These are phyloP conservation scores for Adansonia gregorii DNA, from an alignment of 441 rosid genomes.

Conservation along the genomic window DNA sequence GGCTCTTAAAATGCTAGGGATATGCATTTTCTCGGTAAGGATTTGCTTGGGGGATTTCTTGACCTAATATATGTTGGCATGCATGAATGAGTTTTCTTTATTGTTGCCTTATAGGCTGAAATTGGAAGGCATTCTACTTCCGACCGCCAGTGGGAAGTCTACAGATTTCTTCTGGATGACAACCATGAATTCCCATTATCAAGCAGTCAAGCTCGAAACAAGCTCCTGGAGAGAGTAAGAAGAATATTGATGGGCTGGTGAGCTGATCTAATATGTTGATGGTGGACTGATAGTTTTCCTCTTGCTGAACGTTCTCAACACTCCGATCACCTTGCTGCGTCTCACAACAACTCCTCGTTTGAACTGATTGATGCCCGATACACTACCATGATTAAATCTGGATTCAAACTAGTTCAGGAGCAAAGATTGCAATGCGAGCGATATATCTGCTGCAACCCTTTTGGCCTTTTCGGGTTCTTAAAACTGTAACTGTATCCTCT, in stretches of 20 bases:
- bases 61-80: neutral
- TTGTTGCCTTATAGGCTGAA: conserved; percentile 47
- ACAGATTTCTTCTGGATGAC: conserved; percentile 60
- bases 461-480: neutral
- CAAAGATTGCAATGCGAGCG: conserved; percentile 16
- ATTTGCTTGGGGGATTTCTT: neutral
- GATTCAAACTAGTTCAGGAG: neutral
- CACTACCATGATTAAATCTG: neutral
- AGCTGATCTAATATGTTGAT: conserved; percentile 22
- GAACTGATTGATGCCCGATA: neutral
- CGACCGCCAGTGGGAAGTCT: conserved; percentile 68
- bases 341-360: neutral
- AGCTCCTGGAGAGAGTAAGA: conserved; percentile 52
- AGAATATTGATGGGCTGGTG: conserved; percentile 67
- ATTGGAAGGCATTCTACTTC: conserved; percentile 57
- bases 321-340: neutral
- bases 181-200: conserved; percentile 48
- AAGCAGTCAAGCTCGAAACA: conserved; percentile 44
- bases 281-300: conserved; percentile 7
- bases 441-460: conserved; percentile 6
- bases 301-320: neutral
- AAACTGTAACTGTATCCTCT: neutral
- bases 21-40: conserved; percentile 62
- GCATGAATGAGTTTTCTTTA: neutral
- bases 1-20: conserved; percentile 51